Evolutionary conservation across 345 rosid genomes (phyloP).

Genomic region (Pistacia atlantica): DNA sequence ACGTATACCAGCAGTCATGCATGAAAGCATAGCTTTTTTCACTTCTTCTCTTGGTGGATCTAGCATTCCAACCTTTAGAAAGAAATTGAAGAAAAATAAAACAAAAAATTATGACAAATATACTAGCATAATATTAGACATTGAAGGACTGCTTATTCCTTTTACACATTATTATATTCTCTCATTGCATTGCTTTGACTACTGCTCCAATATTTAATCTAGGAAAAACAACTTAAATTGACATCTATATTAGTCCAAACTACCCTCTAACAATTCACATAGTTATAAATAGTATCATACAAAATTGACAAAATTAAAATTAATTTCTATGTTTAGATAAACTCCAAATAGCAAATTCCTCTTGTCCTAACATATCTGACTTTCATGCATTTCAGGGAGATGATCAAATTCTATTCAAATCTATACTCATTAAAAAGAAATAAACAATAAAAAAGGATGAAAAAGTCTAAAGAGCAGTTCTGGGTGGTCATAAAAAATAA

Average conservation of each 20-base stretch:
- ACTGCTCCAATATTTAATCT: neutral
- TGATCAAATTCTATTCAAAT: neutral
- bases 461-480: neutral
- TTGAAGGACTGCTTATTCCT: neutral
- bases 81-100: neutral
- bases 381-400: neutral
- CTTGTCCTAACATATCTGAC: neutral
- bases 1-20: constrained; percentile 99
- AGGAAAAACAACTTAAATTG: neutral
- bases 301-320: neutral
- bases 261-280: neutral
- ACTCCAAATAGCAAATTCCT: neutral
- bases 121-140: neutral
- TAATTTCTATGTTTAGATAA: too few species aligned
- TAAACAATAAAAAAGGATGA: neutral
- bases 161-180: neutral
- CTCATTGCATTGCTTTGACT: neutral
- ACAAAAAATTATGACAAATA: neutral
- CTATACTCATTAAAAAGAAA: neutral
- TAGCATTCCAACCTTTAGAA: constrained; percentile 92
- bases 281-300: neutral
- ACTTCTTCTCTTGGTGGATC: constrained; percentile 99
- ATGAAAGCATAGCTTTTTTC: constrained; percentile 88
- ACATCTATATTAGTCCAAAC: neutral
- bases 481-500: neutral